Evolutionary conservation across 2,329 filamentous ascomycete species (phyloP).

Genomic region (Neonectria faginata): DNA sequence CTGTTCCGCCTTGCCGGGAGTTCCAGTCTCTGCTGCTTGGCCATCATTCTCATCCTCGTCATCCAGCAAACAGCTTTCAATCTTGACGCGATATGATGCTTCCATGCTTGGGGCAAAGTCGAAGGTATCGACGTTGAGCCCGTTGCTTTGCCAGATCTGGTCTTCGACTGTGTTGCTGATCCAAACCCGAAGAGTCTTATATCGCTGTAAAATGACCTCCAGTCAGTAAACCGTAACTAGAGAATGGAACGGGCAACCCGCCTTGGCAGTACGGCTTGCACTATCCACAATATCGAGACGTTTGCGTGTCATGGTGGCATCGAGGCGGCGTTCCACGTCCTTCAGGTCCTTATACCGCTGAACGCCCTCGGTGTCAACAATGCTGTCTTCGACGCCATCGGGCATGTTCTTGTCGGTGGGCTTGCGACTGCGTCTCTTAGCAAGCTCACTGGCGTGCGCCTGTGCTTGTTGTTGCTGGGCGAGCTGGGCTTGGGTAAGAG

Average conservation of each 20-base stretch:
- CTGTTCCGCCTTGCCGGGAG: conserved; percentile 46
- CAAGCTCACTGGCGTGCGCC: conserved; percentile 70
- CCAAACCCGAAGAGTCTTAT: conserved; percentile 90
- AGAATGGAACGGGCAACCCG: conserved; percentile 45
- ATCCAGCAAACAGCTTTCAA: conserved; percentile 87
- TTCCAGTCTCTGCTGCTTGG: conserved; percentile 55
- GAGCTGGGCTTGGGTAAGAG: conserved; percentile 66
- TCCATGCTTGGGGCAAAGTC: conserved; percentile 83
- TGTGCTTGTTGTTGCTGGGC: conserved; percentile 64
- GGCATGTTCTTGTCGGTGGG: conserved; percentile 96
- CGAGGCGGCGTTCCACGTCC: conserved; percentile 87
- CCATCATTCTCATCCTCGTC: conserved; percentile 71
- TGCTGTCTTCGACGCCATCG: conserved; percentile 85
- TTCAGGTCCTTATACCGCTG: conserved; percentile 85
- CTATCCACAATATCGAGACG: conserved; percentile 89
- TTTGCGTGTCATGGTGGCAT: conserved; percentile 95
- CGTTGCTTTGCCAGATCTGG: conserved; percentile 87
- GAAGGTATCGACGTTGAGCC: conserved; percentile 78
- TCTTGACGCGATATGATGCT: conserved; percentile 88
- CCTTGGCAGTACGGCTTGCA: conserved; percentile 78
- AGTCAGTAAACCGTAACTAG: conserved; percentile 21
- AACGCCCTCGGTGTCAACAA: conserved; percentile 81
- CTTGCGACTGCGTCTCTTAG: conserved; percentile 85
- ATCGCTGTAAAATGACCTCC: conserved; percentile 62
- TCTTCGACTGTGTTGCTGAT: conserved; percentile 94